Evolutionary conservation across 148 eudicot genomes (phyloP).

Genomic region (Hydrangea macrophylla): DNA sequence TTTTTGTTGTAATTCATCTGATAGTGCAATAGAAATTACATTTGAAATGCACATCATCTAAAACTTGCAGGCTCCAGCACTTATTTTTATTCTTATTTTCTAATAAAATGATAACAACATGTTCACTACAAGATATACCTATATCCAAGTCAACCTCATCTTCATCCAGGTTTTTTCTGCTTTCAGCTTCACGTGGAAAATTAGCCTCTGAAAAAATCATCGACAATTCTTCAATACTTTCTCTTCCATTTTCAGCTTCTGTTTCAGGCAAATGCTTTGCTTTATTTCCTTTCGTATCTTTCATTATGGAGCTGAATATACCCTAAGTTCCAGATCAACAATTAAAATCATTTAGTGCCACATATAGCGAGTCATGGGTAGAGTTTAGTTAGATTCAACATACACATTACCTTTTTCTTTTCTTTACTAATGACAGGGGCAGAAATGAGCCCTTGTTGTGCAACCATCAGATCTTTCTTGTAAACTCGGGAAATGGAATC

Average conservation of each 20-base stretch:
- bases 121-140: constrained; percentile 37
- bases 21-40: neutral
- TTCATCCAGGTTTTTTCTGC: constrained; percentile 31
- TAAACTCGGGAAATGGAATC: constrained; percentile 58
- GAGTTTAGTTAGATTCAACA: neutral
- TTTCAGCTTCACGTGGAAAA: constrained; percentile 52
- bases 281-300: constrained; percentile 60
- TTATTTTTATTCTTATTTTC: neutral
- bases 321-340: constrained; percentile 44
- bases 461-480: constrained; percentile 39
- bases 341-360: neutral
- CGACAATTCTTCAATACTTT: constrained; percentile 58
- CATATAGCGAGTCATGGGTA: neutral
- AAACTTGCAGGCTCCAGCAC: constrained; percentile 9
- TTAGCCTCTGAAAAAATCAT: constrained; percentile 56
- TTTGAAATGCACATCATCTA: constrained; percentile 1
- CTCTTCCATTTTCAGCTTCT: constrained; percentile 41
- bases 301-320: constrained; percentile 66
- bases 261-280: constrained; percentile 37
- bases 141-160: constrained; percentile 63
- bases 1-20: neutral
- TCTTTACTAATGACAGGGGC: constrained; percentile 52
- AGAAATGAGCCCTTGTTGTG: constrained; percentile 42
- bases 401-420: constrained; percentile 76
- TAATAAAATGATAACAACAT: neutral